These are phyloP conservation scores for Smallanthus sonchifolius DNA, from an alignment of 129 eudicot species.

Conservation along the genomic window DNA sequence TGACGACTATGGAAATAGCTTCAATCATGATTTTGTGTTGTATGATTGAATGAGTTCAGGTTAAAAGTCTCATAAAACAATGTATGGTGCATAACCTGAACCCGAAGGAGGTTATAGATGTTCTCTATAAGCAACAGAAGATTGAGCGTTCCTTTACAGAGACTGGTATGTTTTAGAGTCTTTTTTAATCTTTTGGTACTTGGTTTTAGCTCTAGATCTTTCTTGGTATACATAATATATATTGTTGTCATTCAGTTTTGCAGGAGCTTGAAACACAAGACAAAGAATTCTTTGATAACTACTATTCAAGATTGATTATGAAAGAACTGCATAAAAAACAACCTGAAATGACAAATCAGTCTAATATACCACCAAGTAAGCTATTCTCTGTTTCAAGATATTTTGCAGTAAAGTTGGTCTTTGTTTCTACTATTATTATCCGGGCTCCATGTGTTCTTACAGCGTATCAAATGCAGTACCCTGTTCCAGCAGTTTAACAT, in stretches of 20 bases:
- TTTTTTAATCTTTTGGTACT: not conserved
- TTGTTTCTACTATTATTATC: too few species aligned
- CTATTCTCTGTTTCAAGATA: too few species aligned
- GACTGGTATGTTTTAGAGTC: conserved; percentile 23
- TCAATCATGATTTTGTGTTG: not conserved
- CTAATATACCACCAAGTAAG: too few species aligned
- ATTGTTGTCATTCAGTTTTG: conserved; percentile 48
- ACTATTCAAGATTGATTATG: conserved; percentile 41
- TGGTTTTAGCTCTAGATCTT: too few species aligned
- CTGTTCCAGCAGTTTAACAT: too few species aligned
- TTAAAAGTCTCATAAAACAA: conserved; percentile 48
- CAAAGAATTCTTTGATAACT: conserved; percentile 56
- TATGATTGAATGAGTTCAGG: conserved; percentile 34
- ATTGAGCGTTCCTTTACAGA: conserved; percentile 51
- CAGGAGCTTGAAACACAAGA: conserved; percentile 56
- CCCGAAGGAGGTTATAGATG: conserved; percentile 38
- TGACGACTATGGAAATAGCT: too few species aligned
- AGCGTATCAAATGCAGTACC: too few species aligned
- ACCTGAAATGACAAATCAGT: conserved; percentile 40
- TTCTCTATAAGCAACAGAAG: conserved; percentile 40
- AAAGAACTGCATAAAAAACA: conserved; percentile 52
- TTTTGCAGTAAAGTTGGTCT: too few species aligned
- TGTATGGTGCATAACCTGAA: conserved; percentile 54
- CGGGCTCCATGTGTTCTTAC: too few species aligned
- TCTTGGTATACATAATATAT: not conserved